Percentiles rank a stretch among this genome's conserved stretches.
Evolutionary conservation across 768 basidiomycete species (phyloP).

Genomic region (Suillus hirtellus): DNA sequence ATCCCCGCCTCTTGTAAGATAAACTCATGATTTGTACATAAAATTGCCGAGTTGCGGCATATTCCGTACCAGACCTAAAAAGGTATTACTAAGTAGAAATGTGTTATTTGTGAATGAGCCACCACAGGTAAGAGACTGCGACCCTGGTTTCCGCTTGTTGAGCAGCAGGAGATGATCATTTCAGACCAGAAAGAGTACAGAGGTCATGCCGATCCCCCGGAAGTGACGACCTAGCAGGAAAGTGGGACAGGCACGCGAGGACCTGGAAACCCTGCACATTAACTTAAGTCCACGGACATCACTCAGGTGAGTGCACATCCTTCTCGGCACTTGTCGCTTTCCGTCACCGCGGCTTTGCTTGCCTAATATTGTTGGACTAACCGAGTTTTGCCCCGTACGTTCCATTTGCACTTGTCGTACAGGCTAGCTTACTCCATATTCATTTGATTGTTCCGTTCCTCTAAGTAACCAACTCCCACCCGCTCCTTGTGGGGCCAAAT

Average conservation of each 20-base stretch:
- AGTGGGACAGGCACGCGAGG: conserved; percentile 38
- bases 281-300: conserved; percentile 43
- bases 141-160: conserved; percentile 8
- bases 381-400: conserved; percentile 31
- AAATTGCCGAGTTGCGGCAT: conserved; percentile 32
- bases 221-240: conserved; percentile 21
- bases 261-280: conserved; percentile 36
- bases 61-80: conserved; percentile 21
- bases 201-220: conserved; percentile 26
- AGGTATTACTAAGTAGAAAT: conserved; percentile 23
- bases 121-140: conserved; percentile 10
- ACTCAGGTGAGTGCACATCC: conserved; percentile 27
- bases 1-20: conserved; percentile 15
- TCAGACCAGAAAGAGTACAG: conserved; percentile 23
- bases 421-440: conserved; percentile 24
- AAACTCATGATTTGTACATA: conserved; percentile 23
- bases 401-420: conserved; percentile 29
- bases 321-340: conserved; percentile 35
- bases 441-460: conserved; percentile 26
- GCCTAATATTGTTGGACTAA: conserved; percentile 28
- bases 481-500: conserved; percentile 14
- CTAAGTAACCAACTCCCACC: conserved; percentile 16
- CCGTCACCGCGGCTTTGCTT: conserved; percentile 41
- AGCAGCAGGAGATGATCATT: conserved; percentile 13
- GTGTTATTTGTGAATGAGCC: conserved; percentile 17